Conservation (phyloP, 1,284 basidiomycete genomes). For the Papiliotrema laurentii region DNA sequence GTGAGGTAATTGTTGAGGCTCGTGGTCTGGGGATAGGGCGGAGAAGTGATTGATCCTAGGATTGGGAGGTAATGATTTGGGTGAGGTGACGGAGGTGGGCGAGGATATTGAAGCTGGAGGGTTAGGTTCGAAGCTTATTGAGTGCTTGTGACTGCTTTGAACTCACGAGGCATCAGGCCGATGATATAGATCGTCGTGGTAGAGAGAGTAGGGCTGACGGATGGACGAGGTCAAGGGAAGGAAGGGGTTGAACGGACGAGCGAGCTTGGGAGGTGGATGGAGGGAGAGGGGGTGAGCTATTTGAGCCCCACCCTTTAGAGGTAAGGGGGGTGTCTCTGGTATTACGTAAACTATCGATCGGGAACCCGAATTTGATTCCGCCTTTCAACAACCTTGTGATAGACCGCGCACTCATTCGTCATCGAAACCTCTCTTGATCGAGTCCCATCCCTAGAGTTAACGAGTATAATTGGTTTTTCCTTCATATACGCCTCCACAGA, state of each 20-base stretch:
- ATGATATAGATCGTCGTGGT: not conserved
- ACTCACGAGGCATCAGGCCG: not conserved
- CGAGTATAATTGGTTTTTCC: too few relatives aligned
- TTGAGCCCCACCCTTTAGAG: too few relatives aligned
- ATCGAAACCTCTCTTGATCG: too few relatives aligned
- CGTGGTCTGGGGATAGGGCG: constrained; percentile 36
- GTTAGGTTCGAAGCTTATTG: not conserved
- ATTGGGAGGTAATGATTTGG: constrained; percentile 16
- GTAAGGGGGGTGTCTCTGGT: too few relatives aligned
- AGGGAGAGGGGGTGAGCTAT: not conserved
- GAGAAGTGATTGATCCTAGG: constrained; percentile 42
- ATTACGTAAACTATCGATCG: too few relatives aligned
- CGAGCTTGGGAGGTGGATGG: not conserved
- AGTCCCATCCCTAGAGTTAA: too few relatives aligned
- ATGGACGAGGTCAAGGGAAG: not conserved
- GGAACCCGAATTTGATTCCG: too few relatives aligned
- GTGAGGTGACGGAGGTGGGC: constrained; percentile 15
- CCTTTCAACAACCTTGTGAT: too few relatives aligned
- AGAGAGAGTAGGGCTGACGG: not conserved
- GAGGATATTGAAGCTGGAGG: too few relatives aligned
- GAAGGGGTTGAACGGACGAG: not conserved
- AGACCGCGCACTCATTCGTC: too few relatives aligned
- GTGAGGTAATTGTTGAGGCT: too few relatives aligned
- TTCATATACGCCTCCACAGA: too few relatives aligned
- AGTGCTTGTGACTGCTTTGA: not conserved